phyloP scores from a whole-genome alignment of 305 asterid species.

The Fraxinus floribunda region DNA sequence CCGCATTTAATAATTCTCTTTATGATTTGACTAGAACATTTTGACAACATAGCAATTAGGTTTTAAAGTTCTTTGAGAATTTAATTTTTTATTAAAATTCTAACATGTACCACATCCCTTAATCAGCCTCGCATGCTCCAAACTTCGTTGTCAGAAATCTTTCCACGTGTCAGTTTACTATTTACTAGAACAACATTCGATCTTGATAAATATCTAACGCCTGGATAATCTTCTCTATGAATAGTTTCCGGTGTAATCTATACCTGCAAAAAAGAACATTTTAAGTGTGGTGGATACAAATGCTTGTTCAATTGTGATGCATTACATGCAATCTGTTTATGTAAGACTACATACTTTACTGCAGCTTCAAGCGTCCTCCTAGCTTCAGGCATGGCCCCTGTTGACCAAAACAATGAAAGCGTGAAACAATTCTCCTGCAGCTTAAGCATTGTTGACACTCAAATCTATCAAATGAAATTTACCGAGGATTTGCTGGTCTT shows the following conservation, averaged over 20 bases:
- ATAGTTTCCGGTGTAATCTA: slow-evolving; percentile 70
- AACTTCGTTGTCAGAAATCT: slow-evolving; percentile 10
- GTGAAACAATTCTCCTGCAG: background rate
- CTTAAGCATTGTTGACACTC: slow-evolving; percentile 4
- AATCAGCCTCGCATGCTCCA: background rate
- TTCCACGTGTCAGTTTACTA: background rate
- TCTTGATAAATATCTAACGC: slow-evolving; percentile 80
- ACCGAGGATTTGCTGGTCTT: slow-evolving; percentile 84
- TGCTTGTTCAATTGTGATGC: background rate
- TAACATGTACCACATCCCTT: background rate
- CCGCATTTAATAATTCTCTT: background rate
- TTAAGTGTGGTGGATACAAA: slow-evolving; percentile 2
- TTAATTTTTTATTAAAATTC: background rate
- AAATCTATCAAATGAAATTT: slow-evolving; percentile 27
- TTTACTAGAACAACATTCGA: slow-evolving; percentile 53
- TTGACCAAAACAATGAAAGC: slow-evolving; percentile 20
- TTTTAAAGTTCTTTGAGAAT: background rate
- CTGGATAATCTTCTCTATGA: slow-evolving; percentile 74
- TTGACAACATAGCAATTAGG: background rate
- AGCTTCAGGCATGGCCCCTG: slow-evolving; percentile 72
- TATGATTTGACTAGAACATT: background rate
- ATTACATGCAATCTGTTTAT: background rate
- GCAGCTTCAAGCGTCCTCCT: slow-evolving; percentile 84
- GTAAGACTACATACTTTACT: slow-evolving; percentile 53
- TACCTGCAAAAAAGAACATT: slow-evolving; percentile 54